Evolutionary conservation across 2,329 filamentous ascomycete genomes (phyloP).

Genomic region (Ophiostoma sp.): DNA sequence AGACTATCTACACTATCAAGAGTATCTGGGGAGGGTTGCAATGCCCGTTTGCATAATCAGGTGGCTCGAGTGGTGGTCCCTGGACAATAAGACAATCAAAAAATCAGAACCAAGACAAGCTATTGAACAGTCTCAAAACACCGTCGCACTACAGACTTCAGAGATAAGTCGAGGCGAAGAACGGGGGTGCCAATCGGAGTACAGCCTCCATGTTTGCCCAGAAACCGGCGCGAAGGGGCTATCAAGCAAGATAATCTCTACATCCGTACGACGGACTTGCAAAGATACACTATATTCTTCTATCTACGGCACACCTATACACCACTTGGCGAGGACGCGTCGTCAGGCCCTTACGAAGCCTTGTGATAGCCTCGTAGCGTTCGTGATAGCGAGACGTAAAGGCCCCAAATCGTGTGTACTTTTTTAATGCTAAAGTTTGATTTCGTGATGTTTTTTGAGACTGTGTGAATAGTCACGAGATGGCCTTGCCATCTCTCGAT

Average conservation of each 20-base stretch:
- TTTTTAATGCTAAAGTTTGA: not conserved
- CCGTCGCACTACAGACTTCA: not conserved
- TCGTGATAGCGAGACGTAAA: not conserved
- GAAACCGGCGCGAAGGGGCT: not conserved
- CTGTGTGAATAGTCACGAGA: not conserved
- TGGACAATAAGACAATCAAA: not conserved
- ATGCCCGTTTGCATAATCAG: not conserved
- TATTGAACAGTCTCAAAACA: not conserved
- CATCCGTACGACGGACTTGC: not conserved
- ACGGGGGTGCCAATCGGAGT: not conserved
- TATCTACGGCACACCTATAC: not conserved
- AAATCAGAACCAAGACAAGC: not conserved
- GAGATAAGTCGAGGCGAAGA: not conserved
- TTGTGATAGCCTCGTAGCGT: not conserved
- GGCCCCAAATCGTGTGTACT: not conserved
- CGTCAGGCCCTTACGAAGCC: not conserved
- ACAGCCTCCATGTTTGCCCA: not conserved
- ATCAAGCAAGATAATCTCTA: not conserved
- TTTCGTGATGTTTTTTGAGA: not conserved
- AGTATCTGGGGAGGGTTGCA: not conserved
- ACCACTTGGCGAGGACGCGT: not conserved
- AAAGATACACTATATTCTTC: not conserved
- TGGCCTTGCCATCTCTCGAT: not conserved
- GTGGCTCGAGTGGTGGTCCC: not conserved
- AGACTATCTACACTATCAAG: conserved; percentile 3